These are phyloP conservation scores for Rhododendron kiyosumense DNA, from an alignment of 148 eudicot species.

Conservation along the genomic window DNA sequence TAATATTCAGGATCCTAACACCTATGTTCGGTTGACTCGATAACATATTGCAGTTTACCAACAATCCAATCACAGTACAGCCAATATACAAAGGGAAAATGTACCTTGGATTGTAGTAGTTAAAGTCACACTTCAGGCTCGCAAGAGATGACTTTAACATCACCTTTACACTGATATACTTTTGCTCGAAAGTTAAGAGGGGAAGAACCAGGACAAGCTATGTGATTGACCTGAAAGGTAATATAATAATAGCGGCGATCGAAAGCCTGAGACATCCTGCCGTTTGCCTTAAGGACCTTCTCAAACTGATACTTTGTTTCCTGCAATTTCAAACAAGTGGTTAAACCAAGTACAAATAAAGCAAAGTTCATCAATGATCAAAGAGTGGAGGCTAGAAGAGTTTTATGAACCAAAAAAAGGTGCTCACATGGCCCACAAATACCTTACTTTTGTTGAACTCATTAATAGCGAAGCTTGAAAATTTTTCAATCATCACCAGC, in stretches of 20 bases:
- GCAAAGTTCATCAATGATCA: background rate
- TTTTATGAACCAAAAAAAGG: background rate
- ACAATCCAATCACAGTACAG: background rate
- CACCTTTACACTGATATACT: too few species aligned
- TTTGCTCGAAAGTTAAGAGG: background rate
- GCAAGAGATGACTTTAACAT: background rate
- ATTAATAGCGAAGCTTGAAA: background rate
- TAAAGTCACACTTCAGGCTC: background rate
- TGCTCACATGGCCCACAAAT: background rate
- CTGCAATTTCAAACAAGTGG: background rate
- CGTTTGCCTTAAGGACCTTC: background rate
- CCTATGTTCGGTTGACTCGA: too few species aligned
- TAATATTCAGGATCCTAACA: too few species aligned
- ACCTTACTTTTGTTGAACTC: background rate
- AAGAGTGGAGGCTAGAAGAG: background rate
- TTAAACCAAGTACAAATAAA: background rate
- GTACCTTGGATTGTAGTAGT: background rate
- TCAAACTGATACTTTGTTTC: background rate
- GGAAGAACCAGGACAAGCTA: background rate
- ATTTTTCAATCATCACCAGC: background rate
- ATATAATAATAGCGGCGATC: background rate
- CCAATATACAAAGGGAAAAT: too few species aligned
- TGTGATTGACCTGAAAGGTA: background rate
- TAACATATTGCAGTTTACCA: background rate
- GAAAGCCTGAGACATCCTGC: background rate